Evolutionary conservation across 345 rosid species (phyloP), one percentile per base, ranked within the genome.

Genomic region (Arabidopsis suecica): DNA sequence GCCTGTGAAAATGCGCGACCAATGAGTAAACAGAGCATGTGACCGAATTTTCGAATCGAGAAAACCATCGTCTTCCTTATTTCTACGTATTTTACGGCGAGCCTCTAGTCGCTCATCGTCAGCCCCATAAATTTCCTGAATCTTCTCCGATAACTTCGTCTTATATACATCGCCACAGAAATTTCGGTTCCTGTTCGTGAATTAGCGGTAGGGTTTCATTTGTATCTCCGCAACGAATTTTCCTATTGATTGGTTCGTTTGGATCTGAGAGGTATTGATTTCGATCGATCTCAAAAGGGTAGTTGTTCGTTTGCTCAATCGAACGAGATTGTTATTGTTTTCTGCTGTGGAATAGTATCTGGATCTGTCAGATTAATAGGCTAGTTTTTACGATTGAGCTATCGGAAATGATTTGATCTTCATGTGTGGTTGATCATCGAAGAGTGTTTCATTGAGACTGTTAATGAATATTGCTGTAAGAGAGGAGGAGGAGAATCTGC

Each of bases 381-480:
- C 20, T 25, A 5, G 59, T 34, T 66, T 18, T 61, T 54, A 59
- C 25, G 61, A 32, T 40, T 68, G n/a, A 37, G 10, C 1, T 5
- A 59, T 37, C 0, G 45, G 55, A 44, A 56, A 76, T 62, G 80
- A 61, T 47, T 63, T 77, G 76, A 77, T 69, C 20, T 16, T 12
- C 42, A 7, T 25, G 71, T 48, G 57, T 23, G 68, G 6, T 61
- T 60, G 65, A 37, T 72, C 68, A 14, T 55, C 53, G 68, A 34
- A 56, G 62, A 64, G 81, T 71, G 65, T 74, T 45, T 75, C 38
- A 36, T 65, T 65, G 25, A 65, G 65, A 53, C 85, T 78, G 90
- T 88, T 82, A 88, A 91, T 90, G 97, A 83, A 88, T 94, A 86
- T 87, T 68, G 80, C 60, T 76, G 49, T 79, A 33, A 50, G 69